A percentile compares a stretch with the other conserved stretches of the same genome.
Evolutionary conservation across 805 yeast species (phyloP).

Genomic region (Priceomyces medius): DNA sequence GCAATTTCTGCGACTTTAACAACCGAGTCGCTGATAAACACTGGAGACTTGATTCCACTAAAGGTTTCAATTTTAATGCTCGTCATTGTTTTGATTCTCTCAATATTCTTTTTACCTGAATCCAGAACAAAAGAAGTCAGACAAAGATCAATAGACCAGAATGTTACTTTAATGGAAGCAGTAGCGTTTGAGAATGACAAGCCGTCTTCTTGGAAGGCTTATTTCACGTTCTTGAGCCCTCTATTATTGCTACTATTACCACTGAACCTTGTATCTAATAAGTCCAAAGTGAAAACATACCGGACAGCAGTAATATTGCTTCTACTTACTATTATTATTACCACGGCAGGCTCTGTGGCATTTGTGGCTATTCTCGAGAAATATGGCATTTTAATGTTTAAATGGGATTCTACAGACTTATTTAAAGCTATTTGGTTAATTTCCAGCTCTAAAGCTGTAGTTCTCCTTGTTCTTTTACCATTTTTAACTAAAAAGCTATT

Average conservation of each 20-base stretch:
- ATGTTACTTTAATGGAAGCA: constrained; percentile 13
- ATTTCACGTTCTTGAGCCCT: constrained; percentile 34
- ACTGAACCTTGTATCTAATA: constrained; percentile 20
- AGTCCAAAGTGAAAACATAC: constrained; percentile 11
- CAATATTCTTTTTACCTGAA: constrained; percentile 47
- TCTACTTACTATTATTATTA: constrained; percentile 37
- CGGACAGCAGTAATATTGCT: constrained; percentile 42
- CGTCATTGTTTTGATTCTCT: constrained; percentile 24
- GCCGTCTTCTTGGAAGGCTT: background rate
- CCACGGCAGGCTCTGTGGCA: constrained; percentile 29
- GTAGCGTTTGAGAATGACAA: background rate
- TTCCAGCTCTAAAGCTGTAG: constrained; percentile 40
- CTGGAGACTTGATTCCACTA: constrained; percentile 18
- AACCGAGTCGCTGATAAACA: background rate
- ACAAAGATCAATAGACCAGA: constrained; percentile 27
- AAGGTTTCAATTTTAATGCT: constrained; percentile 29
- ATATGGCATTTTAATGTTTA: constrained; percentile 50
- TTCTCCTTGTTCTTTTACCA: constrained; percentile 52
- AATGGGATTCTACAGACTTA: constrained; percentile 52
- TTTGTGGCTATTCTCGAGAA: constrained; percentile 43
- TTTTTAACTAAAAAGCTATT: constrained; percentile 30
- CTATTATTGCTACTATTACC: constrained; percentile 54
- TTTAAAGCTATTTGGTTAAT: constrained; percentile 51
- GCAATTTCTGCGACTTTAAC: too few species aligned
- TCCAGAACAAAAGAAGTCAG: constrained; percentile 53